phyloP scores from a whole-genome alignment of 352 stramenopile genomes.

The Pythium vanterpoolii region DNA sequence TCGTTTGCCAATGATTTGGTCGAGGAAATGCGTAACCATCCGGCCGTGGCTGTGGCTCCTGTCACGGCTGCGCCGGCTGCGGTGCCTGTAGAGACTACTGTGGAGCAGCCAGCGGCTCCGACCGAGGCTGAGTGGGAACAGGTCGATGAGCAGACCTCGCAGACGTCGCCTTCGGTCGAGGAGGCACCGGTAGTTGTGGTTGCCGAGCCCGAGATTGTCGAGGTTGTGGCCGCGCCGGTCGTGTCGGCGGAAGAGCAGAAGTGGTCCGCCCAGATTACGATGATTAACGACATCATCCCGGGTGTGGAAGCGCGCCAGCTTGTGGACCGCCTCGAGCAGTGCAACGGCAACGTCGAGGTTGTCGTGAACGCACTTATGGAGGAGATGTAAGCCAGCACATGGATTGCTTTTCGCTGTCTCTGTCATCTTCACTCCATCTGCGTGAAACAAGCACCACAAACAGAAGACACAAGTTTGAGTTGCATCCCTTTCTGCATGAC shows the following conservation, averaged over 20 bases:
- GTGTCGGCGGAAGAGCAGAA: conserved; percentile 73
- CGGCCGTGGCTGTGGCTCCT: conserved; percentile 9
- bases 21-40: conserved; percentile 50
- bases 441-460: not conserved
- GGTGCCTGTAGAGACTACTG: not conserved
- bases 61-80: conserved; percentile 1
- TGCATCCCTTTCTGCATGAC: not conserved
- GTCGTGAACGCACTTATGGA: conserved; percentile 83
- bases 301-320: conserved; percentile 38
- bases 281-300: conserved; percentile 78
- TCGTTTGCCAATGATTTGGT: conserved; percentile 78
- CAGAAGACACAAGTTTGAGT: not conserved
- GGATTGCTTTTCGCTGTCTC: not conserved
- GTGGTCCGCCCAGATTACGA: conserved; percentile 64
- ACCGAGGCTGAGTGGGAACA: conserved; percentile 54
- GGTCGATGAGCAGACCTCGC: conserved; percentile 23
- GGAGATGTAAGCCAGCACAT: conserved; percentile 43
- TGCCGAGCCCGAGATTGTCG: conserved; percentile 31
- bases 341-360: conserved; percentile 78
- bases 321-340: conserved; percentile 72
- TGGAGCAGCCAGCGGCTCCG: conserved; percentile 6
- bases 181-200: conserved; percentile 31
- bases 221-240: conserved; percentile 28
- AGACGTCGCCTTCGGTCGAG: conserved; percentile 25
- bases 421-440: not conserved